These are phyloP conservation scores for Psilocybe azurescens DNA, from an alignment of 768 basidiomycete genomes.

Conservation along the genomic window DNA sequence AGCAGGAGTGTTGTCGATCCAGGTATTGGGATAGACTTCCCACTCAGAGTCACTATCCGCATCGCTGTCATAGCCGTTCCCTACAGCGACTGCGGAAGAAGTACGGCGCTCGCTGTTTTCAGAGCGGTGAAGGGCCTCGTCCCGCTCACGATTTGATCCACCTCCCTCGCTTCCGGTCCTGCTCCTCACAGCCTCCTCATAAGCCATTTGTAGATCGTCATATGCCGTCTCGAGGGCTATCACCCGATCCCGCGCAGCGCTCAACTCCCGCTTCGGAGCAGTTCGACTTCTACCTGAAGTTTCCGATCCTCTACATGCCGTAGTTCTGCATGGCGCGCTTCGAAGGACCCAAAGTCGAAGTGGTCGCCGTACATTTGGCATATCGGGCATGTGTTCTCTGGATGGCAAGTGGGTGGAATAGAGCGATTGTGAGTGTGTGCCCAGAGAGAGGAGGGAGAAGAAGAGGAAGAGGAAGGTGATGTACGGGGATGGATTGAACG, in stretches of 20 bases:
- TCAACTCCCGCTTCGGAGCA: conserved; percentile 4
- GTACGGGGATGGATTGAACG: background rate
- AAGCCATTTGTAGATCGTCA: conserved; percentile 4
- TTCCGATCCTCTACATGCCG: background rate
- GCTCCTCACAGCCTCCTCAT: background rate
- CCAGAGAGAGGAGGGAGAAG: background rate
- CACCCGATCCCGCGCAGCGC: conserved; percentile 3
- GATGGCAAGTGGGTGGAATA: background rate
- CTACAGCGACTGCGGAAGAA: no score
- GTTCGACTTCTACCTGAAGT: background rate
- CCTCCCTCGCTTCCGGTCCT: no score
- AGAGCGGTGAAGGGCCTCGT: background rate
- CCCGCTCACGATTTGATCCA: background rate
- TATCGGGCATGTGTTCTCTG: background rate
- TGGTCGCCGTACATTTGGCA: background rate
- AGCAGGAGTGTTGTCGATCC: no score
- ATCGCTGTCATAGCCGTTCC: no score
- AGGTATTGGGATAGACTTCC: no score
- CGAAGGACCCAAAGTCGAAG: background rate
- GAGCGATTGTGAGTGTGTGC: background rate
- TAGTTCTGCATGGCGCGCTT: background rate
- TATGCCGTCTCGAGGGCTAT: conserved; percentile 14
- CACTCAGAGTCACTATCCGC: no score
- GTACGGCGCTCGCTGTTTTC: no score
- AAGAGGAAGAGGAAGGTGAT: background rate